Conservation (phyloP, 2,329 filamentous ascomycete species). For the Alternaria viburni region DNA sequence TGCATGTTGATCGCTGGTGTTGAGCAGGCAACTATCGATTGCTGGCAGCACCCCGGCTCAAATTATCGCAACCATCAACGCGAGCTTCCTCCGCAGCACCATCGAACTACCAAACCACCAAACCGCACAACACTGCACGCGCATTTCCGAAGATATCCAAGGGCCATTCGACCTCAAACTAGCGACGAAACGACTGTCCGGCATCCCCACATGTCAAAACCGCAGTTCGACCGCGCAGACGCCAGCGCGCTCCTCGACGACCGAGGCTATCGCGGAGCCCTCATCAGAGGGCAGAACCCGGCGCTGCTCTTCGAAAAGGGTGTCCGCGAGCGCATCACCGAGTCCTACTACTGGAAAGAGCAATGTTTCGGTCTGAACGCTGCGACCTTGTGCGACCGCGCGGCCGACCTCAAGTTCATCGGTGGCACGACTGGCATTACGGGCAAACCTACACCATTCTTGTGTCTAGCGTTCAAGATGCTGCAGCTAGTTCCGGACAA, state of each 20-base stretch:
- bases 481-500: conserved; percentile 84
- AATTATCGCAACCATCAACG: conserved; percentile 18
- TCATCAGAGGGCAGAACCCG: conserved; percentile 90
- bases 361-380: conserved; percentile 95
- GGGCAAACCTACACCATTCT: conserved; percentile 88
- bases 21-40: conserved; percentile 41
- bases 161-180: neutral
- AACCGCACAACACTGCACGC: neutral
- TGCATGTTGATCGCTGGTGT: conserved; percentile 21
- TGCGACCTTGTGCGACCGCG: conserved; percentile 81
- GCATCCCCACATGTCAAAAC: conserved; percentile 41
- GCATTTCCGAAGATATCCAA: neutral
- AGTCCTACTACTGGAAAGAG: conserved; percentile 98
- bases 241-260: conserved; percentile 82
- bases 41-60: conserved; percentile 15
- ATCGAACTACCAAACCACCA: neutral
- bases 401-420: conserved; percentile 81
- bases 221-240: conserved; percentile 73
- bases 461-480: conserved; percentile 94
- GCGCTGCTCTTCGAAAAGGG: conserved; percentile 96
- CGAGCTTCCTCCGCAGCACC: conserved; percentile 2
- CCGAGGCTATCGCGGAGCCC: conserved; percentile 76
- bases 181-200: neutral
- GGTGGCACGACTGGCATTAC: conserved; percentile 85
- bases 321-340: conserved; percentile 92